phyloP scores from a whole-genome alignment of 768 basidiomycete species.

The Leccinum truebloodii region DNA sequence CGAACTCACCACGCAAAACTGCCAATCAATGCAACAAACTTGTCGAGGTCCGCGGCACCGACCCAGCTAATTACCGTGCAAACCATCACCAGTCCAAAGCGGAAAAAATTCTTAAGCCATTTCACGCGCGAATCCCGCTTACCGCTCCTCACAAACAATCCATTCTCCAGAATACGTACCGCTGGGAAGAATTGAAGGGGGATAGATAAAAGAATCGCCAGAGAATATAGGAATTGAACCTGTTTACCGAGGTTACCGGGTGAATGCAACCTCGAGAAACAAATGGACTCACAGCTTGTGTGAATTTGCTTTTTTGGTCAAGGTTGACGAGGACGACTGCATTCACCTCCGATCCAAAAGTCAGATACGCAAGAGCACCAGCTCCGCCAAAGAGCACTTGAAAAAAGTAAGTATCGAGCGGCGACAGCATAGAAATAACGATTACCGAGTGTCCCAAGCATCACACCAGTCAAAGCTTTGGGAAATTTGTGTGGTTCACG shows the following conservation, averaged over 20 bases:
- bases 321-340: conserved; percentile 96
- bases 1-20: conserved; percentile 85
- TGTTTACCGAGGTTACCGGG: conserved; percentile 25
- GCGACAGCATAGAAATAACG: conserved; percentile 2
- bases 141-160: conserved; percentile 84
- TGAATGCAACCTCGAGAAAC: conserved; percentile 11
- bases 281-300: conserved; percentile 69
- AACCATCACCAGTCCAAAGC: conserved; percentile 70
- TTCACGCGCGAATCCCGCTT: conserved; percentile 82
- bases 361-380: conserved; percentile 82
- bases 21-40: conserved; percentile 92
- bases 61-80: conserved; percentile 82
- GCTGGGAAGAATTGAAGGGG: conserved; percentile 98
- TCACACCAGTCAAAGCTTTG: conserved; percentile 81
- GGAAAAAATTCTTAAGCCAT: conserved; percentile 94
- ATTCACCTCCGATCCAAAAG: conserved; percentile 85
- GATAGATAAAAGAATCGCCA: conserved; percentile 89
- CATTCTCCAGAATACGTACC: conserved; percentile 95
- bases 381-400: conserved; percentile 85
- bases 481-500: conserved; percentile 94
- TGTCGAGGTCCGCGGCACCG: conserved; percentile 89
- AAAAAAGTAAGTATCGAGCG: conserved; percentile 9
- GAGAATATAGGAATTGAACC: conserved; percentile 87
- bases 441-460: conserved; percentile 79
- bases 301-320: conserved; percentile 77